Conservation (phyloP, 192 early-diverging fungal species). For the Chytriomyces sp. region DNA sequence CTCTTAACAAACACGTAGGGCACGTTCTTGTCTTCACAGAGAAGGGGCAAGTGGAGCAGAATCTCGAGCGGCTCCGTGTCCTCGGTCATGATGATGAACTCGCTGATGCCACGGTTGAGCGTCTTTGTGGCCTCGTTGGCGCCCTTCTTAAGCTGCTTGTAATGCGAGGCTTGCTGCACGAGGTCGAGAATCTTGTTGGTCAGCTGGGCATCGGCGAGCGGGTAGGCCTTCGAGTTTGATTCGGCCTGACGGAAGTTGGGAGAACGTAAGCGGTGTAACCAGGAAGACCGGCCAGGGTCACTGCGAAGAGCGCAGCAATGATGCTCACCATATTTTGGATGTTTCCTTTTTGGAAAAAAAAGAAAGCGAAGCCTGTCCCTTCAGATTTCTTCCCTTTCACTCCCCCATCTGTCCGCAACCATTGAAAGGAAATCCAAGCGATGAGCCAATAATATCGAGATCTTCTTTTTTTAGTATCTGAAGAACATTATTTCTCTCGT, state of each 20-base stretch:
- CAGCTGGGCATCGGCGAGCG: constrained; percentile 80
- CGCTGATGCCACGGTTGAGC: constrained; percentile 96
- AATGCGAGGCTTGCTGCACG: constrained; percentile 98
- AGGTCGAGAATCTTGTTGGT: constrained; percentile 93
- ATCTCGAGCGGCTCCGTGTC: constrained; percentile 98
- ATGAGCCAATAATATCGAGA: too few relatives aligned
- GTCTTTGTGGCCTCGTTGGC: constrained; percentile 99
- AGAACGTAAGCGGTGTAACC: too few relatives aligned
- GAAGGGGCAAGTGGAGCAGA: constrained; percentile 92
- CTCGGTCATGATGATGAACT: constrained; percentile 99
- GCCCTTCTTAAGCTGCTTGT: constrained; percentile 99
- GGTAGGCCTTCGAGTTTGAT: constrained; percentile 46
- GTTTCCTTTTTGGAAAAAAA: too few relatives aligned
- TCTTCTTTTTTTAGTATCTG: too few relatives aligned
- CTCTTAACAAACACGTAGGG: constrained; percentile 99
- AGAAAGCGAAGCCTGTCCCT: too few relatives aligned
- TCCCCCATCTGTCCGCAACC: too few relatives aligned
- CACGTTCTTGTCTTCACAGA: constrained; percentile 99
- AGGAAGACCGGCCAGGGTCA: too few relatives aligned
- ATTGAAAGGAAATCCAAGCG: too few relatives aligned
- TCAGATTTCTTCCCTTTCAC: too few relatives aligned
- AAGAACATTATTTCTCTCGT: too few relatives aligned
- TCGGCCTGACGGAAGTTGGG: constrained; percentile 11
- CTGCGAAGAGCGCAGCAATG: too few relatives aligned
- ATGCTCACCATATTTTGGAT: too few relatives aligned